Evolutionary conservation across 306 rosid species (phyloP).

Genomic region (Rubus parviflorus): DNA sequence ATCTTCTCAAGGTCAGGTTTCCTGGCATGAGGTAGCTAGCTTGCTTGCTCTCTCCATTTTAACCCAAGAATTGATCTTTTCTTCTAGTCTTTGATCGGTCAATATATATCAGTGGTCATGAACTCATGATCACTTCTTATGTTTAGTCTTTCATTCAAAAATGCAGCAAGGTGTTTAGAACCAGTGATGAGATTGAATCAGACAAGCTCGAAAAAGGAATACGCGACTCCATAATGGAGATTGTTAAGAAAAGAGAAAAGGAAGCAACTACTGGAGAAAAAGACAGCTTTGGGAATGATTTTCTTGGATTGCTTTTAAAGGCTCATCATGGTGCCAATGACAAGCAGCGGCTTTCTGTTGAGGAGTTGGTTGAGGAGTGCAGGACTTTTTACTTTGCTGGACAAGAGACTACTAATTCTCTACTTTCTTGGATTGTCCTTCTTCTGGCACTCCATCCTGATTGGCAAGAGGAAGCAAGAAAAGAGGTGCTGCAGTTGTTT

Average conservation of each 20-base stretch:
- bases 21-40: conserved; percentile 26
- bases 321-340: not conserved
- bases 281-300: not conserved
- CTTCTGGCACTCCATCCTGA: conserved; percentile 14
- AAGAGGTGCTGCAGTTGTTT: not conserved
- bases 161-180: conserved; percentile 9
- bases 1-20: not conserved
- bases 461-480: conserved; percentile 29
- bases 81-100: too few relatives aligned
- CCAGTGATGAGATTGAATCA: conserved; percentile 8
- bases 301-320: not conserved
- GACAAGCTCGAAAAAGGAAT: conserved; percentile 9
- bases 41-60: too few relatives aligned
- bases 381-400: not conserved
- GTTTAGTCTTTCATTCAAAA: not conserved
- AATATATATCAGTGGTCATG: too few relatives aligned
- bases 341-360: not conserved
- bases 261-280: not conserved
- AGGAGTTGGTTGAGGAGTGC: not conserved
- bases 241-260: not conserved
- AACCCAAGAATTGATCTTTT: not conserved
- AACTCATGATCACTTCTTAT: not conserved
- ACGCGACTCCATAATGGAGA: not conserved
- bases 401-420: not conserved
- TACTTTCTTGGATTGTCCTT: conserved; percentile 18